These are phyloP conservation scores for Gossypium schwendimanii DNA, from an alignment of 441 rosid genomes.

Conservation along the genomic window DNA sequence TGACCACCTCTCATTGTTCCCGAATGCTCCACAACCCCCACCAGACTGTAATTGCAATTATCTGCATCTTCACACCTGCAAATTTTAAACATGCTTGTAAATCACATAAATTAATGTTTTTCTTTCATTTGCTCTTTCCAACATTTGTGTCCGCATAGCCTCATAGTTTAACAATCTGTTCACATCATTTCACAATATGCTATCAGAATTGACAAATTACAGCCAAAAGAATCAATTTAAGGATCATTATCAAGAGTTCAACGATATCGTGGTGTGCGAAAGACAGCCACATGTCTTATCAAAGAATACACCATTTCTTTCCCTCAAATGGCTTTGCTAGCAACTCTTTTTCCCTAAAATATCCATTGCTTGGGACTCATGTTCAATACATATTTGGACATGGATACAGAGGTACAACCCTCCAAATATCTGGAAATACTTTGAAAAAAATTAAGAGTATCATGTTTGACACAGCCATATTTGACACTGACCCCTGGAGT, in stretches of 20 bases:
- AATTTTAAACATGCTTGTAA: background rate
- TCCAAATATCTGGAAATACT: background rate
- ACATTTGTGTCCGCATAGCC: background rate
- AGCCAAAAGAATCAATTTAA: background rate
- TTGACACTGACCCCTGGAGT: background rate
- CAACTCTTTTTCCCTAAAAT: background rate
- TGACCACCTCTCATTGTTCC: conserved; percentile 93
- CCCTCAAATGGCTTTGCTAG: background rate
- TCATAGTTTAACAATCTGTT: background rate
- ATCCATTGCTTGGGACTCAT: background rate
- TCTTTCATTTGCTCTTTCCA: background rate
- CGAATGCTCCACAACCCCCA: conserved; percentile 81
- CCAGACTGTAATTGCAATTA: conserved; percentile 43
- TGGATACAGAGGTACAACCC: background rate
- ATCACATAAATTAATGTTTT: background rate
- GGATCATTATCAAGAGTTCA: background rate
- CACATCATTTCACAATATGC: background rate
- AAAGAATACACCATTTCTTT: background rate
- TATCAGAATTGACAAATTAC: background rate
- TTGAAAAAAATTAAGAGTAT: background rate
- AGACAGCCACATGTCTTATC: background rate
- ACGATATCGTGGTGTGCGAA: background rate
- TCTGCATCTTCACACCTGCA: conserved; percentile 23
- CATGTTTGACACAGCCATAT: background rate
- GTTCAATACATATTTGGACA: background rate